A percentile compares a stretch with the other conserved stretches of the same genome.
phyloP scores from a whole-genome alignment of 352 stramenopile species.

The Halophytophthora polymorphica region DNA sequence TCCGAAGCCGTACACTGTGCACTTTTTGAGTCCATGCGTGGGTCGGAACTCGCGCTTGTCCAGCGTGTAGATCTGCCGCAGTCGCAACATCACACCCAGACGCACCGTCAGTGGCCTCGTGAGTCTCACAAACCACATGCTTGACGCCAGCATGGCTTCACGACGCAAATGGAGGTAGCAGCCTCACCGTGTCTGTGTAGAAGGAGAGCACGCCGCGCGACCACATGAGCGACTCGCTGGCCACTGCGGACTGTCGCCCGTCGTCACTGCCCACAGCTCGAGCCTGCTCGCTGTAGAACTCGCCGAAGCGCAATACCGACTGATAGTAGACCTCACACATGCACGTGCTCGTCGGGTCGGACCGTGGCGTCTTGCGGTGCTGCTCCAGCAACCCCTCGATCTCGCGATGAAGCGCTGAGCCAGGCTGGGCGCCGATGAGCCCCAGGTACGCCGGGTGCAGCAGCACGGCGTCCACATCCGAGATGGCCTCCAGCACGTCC shows the following conservation, averaged over 20 bases:
- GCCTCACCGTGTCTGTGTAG: conserved; percentile 66
- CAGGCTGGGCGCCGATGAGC: conserved; percentile 53
- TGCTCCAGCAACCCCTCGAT: conserved; percentile 55
- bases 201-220: conserved; percentile 68
- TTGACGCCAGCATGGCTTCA: no score
- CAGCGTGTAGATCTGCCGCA: conserved; percentile 52
- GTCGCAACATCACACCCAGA: background rate
- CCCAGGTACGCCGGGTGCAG: conserved; percentile 50
- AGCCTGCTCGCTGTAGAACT: conserved; percentile 60
- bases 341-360: conserved; percentile 35
- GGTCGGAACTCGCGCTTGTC: conserved; percentile 79
- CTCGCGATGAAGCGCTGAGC: conserved; percentile 49
- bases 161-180: no score
- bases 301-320: conserved; percentile 63
- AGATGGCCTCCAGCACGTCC: conserved; percentile 70
- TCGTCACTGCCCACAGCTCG: conserved; percentile 23
- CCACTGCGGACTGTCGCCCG: conserved; percentile 58
- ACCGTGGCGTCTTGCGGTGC: conserved; percentile 30
- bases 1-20: conserved; percentile 73
- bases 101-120: no score
- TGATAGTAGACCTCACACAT: conserved; percentile 74
- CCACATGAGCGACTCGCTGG: conserved; percentile 75
- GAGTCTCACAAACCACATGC: no score
- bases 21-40: conserved; percentile 60
- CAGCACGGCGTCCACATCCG: conserved; percentile 69